Base-by-base conservation (phyloP, 139 green algal species). In the Tetradesmus lagerheimii region DNA sequence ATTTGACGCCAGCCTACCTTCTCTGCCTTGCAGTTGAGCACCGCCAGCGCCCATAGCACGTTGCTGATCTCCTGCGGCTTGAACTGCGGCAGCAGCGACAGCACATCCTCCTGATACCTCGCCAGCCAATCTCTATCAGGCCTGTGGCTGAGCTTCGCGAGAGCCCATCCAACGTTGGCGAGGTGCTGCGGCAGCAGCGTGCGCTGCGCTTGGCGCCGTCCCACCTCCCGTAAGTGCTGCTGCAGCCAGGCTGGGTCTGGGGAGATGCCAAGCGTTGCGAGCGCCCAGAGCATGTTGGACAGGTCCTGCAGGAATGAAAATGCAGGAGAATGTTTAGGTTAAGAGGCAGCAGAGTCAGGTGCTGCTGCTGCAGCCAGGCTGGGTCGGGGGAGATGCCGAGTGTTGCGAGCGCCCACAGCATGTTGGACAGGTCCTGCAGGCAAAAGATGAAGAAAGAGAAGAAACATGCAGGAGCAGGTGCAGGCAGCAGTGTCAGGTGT, bases 21-120 rank as follows among this genome's bases (percentile, higher is more conserved):
- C 35, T 87, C 82, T 14, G 66, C 67, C 41, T 89, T 89, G 85
- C 66, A 67, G 85, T 89, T 89, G 3, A 89, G 85, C 35, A 89
- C 85, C 37, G 74, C 88, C 43, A 91, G 39, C 29, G 88, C 64
- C 88, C 88, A 91, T 41, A 91, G 57, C 11, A 87, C 57, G 15
- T 74, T 86, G 38, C 43, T 89, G 3, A 89, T 53, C 29, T 89
- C 85, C 85, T 89, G 67, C 0, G 67, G 41, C 67, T 82, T 89
- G 16, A 89, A 37, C 23, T 5, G 27, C 25, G 66, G 39, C 85
- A 89, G 43, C 11, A 16, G 27, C 39, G 34, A 23, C 3, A 71
- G 64, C 29, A 87, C 82, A 39, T 87, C 82, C 57, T 87, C 82
- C 27, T 87, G 82, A 53, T 79, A 87, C 57, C 57, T 78, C 18